phyloP scores from a whole-genome alignment of 1,284 basidiomycete species.

The Butyriboletus appendiculatus region DNA sequence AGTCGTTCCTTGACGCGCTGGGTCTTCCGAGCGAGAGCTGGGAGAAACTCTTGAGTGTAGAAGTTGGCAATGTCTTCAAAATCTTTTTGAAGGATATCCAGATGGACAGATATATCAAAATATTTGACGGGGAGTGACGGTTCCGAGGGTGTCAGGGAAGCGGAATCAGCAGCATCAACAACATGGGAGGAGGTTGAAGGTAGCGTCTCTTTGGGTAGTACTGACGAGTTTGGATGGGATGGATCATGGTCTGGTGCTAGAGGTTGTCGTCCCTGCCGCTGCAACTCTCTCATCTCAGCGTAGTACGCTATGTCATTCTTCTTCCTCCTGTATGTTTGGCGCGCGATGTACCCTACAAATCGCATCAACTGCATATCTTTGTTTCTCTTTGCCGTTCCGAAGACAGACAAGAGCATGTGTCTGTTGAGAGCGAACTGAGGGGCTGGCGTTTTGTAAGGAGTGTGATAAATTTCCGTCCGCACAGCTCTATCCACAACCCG shows the following conservation, averaged over 20 bases:
- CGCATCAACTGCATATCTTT: slow-evolving; percentile 57
- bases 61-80: slow-evolving; percentile 49
- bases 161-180: slow-evolving; percentile 35
- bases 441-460: slow-evolving; percentile 40
- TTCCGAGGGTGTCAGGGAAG: neutral
- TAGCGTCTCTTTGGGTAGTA: neutral
- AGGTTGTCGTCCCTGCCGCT: slow-evolving; percentile 24
- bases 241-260: slow-evolving; percentile 26
- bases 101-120: slow-evolving; percentile 57
- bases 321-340: slow-evolving; percentile 46
- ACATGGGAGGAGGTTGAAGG: slow-evolving; percentile 36
- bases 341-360: slow-evolving; percentile 53
- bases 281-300: slow-evolving; percentile 29
- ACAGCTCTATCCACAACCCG: slow-evolving; percentile 37
- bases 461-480: slow-evolving; percentile 25
- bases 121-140: slow-evolving; percentile 35
- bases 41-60: slow-evolving; percentile 39
- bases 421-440: slow-evolving; percentile 57
- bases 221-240: slow-evolving; percentile 8
- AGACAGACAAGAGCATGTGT: slow-evolving; percentile 53
- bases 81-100: slow-evolving; percentile 55
- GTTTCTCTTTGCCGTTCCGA: slow-evolving; percentile 55
- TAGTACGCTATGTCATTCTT: slow-evolving; percentile 47
- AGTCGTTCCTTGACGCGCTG: slow-evolving; percentile 67
- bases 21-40: slow-evolving; percentile 48